Percentiles rank a stretch among this genome's conserved stretches.
These are phyloP conservation scores for Aureobasidium uvarum DNA, from an alignment of 2,329 filamentous ascomycete genomes.

Conservation along the genomic window DNA sequence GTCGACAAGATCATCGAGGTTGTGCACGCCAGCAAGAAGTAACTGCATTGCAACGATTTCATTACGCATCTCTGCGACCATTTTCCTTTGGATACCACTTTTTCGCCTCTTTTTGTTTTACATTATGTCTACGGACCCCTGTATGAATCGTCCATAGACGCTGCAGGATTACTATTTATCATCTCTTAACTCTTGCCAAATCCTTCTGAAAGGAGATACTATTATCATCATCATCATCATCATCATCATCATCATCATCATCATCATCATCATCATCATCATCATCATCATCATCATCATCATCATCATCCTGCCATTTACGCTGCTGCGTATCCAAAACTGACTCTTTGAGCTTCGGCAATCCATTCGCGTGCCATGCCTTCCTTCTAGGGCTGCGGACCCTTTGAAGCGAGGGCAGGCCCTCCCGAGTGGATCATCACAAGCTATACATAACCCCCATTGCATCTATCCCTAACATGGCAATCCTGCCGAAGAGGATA, in stretches of 20 bases:
- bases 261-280: neutral
- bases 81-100: slow-evolving; percentile 23
- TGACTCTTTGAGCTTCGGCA: neutral
- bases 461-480: neutral
- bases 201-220: neutral
- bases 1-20: slow-evolving; percentile 85
- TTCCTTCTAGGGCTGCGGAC: neutral
- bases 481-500: neutral
- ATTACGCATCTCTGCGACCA: slow-evolving; percentile 2
- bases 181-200: slow-evolving; percentile 4
- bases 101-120: neutral
- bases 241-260: neutral
- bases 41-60: slow-evolving; percentile 10
- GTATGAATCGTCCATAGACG: neutral
- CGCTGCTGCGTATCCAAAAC: no score
- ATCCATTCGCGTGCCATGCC: neutral
- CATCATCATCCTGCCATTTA: neutral
- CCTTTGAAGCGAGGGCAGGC: neutral
- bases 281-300: neutral
- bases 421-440: neutral
- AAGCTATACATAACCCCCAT: neutral
- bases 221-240: neutral
- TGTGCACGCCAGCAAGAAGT: slow-evolving; percentile 61
- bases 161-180: slow-evolving; percentile 6
- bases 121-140: slow-evolving; percentile 4